Base-by-base conservation (phyloP, 2,329 filamentous ascomycete species). In the Lasiodiplodia hormozganensis region DNA sequence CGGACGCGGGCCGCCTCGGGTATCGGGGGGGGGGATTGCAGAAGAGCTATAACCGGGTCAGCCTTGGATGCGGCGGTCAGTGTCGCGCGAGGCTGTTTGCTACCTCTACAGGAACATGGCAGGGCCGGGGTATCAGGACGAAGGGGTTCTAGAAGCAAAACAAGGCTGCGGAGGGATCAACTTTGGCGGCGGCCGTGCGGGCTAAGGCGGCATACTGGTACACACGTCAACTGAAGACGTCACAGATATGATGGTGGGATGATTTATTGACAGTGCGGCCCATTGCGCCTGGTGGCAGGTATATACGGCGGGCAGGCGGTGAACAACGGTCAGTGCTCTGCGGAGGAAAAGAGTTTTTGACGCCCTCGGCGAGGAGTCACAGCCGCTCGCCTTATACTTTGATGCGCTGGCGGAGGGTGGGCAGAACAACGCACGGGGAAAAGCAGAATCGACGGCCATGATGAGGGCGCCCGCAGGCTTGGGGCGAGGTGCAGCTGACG, bases 241-340 rank as follows among this genome's bases (percentile, higher is more conserved):
- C 77, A 75, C 72, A 73, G 72, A 73, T 72, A 73, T 73, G 70
- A 72, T 65, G 73, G 74, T 72, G 73, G 62, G 70, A 74, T 73
- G 75, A 76, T 74, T 77, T 74, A 76, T 71, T 73, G 73, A 70
- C 75, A 72, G 69, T 72, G 68, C 71, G 71, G 76, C 75, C 77
- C 78, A 71, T 74, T 67, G 72, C 66, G 75, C 72, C 74, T 74
- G 72, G 75, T 75, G 74, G 73, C 66, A 69, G 69, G 71, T 62
- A 65, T 70, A 65, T 76, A 76, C 75, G 70, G 76, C 74, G 72
- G 72, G 73, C 74, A 78, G 77, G 78, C 78, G 78, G 78, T 79
- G 78, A 76, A 73, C 70, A 54, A 71, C 72, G 76, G 78, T 78
- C 76, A 78, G 74, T 78, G 78, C 78, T 70, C 72, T 65, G 56